phyloP scores from a whole-genome alignment of 305 asterid species.

The Plantago coronopus region DNA sequence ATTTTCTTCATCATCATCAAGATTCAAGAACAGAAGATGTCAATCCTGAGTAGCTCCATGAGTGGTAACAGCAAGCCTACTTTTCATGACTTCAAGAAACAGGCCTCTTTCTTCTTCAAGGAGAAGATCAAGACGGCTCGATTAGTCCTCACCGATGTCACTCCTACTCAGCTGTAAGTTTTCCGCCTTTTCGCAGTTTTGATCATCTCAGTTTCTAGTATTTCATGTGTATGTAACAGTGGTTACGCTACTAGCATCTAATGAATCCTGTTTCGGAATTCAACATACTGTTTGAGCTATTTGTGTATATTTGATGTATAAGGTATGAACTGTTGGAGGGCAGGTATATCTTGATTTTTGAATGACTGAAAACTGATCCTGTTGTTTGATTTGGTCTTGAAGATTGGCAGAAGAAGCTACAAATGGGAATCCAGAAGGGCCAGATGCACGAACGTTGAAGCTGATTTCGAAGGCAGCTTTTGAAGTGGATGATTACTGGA shows the following conservation, averaged over 20 bases:
- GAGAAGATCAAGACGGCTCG: conserved; percentile 95
- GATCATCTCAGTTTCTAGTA: not conserved
- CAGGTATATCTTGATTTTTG: too few relatives aligned
- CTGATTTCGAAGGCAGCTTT: conserved; percentile 82
- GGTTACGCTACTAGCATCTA: too few relatives aligned
- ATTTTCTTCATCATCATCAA: not conserved
- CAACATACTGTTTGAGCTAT: too few relatives aligned
- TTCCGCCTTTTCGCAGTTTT: not conserved
- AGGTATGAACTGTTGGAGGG: not conserved
- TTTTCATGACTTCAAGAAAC: conserved; percentile 80
- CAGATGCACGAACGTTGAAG: conserved; percentile 62
- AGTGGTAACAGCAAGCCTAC: conserved; percentile 41
- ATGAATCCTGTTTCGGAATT: too few relatives aligned
- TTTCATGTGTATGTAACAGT: too few relatives aligned
- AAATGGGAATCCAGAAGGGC: conserved; percentile 56
- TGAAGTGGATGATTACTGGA: conserved; percentile 89
- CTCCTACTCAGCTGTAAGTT: conserved; percentile 72
- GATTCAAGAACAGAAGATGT: conserved; percentile 33
- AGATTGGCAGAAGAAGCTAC: conserved; percentile 88
- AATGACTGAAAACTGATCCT: not conserved
- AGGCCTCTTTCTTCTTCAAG: conserved; percentile 79
- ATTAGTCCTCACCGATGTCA: conserved; percentile 85
- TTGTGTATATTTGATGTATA: not conserved
- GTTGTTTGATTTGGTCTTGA: conserved; percentile 9
- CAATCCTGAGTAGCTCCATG: conserved; percentile 38